These are phyloP conservation scores for Apiosordaria backusii DNA, from an alignment of 495 filamentous ascomycete genomes.

Conservation along the genomic window DNA sequence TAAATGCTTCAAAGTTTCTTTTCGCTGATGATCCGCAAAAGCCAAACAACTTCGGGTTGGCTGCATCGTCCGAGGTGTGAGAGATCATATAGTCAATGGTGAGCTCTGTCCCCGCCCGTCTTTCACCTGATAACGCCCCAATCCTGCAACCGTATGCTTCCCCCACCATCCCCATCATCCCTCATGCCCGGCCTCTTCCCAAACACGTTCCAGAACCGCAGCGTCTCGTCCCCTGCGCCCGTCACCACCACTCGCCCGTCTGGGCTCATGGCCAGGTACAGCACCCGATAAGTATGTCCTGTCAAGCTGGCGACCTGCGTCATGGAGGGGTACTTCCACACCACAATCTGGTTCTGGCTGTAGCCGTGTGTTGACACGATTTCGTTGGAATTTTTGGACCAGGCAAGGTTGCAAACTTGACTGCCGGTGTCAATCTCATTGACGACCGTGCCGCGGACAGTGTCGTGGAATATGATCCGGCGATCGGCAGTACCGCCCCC, in stretches of 20 bases:
- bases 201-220: conserved; percentile 96
- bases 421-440: conserved; percentile 91
- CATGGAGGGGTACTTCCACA: conserved; percentile 99
- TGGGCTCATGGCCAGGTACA: conserved; percentile 96
- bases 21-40: not conserved
- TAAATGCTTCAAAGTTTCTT: too few species aligned
- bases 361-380: conserved; percentile 98
- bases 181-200: conserved; percentile 53
- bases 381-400: conserved; percentile 94
- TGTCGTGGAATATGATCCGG: conserved; percentile 97
- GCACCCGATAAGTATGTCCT: conserved; percentile 91
- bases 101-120: not conserved
- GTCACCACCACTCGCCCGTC: conserved; percentile 93
- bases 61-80: too few species aligned
- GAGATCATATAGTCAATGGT: not conserved
- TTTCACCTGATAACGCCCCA: conserved; percentile 68
- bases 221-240: conserved; percentile 91
- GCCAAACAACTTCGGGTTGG: too few species aligned
- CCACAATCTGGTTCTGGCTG: conserved; percentile 93
- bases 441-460: conserved; percentile 68
- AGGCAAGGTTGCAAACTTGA: conserved; percentile 95
- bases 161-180: conserved; percentile 44
- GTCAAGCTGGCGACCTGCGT: conserved; percentile 91
- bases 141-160: conserved; percentile 50
- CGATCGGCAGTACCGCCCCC: conserved; percentile 95